Conservation (phyloP, 2,329 filamentous ascomycete species). For the Phialocephala sp. region DNA sequence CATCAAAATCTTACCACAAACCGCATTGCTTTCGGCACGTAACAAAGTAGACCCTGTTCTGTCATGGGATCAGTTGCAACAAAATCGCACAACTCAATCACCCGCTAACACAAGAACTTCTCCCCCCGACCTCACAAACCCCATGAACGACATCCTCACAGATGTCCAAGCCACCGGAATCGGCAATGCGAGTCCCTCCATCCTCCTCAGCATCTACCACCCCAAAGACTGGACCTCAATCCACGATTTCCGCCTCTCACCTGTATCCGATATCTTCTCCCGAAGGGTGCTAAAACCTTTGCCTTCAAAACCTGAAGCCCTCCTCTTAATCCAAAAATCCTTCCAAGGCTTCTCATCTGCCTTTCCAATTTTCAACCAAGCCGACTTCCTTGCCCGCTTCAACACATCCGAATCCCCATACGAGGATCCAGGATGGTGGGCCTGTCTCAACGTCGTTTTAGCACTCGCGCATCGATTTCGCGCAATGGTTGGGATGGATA, state of each 20-base stretch:
- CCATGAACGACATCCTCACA: not conserved
- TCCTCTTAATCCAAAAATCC: conserved; percentile 25
- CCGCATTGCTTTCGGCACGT: not conserved
- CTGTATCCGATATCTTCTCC: conserved; percentile 13
- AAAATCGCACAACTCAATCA: too few relatives aligned
- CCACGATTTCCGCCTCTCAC: not conserved
- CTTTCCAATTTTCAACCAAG: conserved; percentile 35
- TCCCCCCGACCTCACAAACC: not conserved
- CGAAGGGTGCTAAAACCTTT: conserved; percentile 24
- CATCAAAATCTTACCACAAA: not conserved
- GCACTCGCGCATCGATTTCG: conserved; percentile 34
- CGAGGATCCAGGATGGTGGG: conserved; percentile 36
- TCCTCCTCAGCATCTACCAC: not conserved
- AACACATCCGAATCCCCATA: conserved; percentile 20
- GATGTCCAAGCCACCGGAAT: not conserved
- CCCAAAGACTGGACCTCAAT: conserved; percentile 12
- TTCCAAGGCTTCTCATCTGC: conserved; percentile 27
- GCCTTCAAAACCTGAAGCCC: conserved; percentile 23
- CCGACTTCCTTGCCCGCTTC: conserved; percentile 24
- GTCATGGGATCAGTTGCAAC: not conserved
- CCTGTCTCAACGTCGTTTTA: conserved; percentile 37
- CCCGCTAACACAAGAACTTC: not conserved
- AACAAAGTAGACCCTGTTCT: not conserved
- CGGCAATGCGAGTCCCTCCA: not conserved
- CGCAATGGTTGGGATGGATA: conserved; percentile 7